Evolutionary conservation across 441 rosid genomes (phyloP).

Genomic region (Bruguiera hainesii): DNA sequence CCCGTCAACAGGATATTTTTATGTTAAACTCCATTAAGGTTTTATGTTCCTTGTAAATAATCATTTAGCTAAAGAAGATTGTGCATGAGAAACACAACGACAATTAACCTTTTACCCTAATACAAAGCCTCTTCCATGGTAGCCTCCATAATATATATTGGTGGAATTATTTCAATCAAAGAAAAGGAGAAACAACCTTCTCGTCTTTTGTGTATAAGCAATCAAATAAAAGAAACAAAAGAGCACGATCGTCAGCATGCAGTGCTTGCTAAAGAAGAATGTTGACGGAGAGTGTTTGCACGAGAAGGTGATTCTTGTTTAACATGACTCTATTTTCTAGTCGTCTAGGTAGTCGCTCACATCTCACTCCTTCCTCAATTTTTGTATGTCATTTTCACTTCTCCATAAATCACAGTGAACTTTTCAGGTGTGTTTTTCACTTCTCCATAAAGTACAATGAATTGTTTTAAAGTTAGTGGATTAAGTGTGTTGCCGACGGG

Average conservation of each 20-base stretch:
- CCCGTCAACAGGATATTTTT: slow-evolving; percentile 39
- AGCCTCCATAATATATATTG: background rate
- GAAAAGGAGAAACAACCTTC: slow-evolving; percentile 44
- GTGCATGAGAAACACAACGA: background rate
- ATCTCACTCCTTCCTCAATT: too few relatives aligned
- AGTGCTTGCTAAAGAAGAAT: slow-evolving; percentile 85
- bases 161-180: background rate
- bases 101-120: background rate
- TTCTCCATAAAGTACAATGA: too few relatives aligned
- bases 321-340: slow-evolving; percentile 27
- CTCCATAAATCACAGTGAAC: too few relatives aligned
- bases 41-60: background rate
- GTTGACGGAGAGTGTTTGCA: slow-evolving; percentile 66
- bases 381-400: too few relatives aligned
- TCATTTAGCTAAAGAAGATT: background rate
- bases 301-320: slow-evolving; percentile 30
- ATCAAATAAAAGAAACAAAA: slow-evolving; percentile 46
- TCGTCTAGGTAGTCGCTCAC: slow-evolving; percentile 25
- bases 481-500: too few relatives aligned
- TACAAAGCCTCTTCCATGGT: background rate
- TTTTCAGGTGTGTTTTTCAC: too few relatives aligned
- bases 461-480: too few relatives aligned
- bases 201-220: slow-evolving; percentile 86
- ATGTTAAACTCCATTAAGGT: background rate
- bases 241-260: slow-evolving; percentile 80